phyloP scores from a whole-genome alignment of 306 rosid genomes.

The Cicer judaicum region DNA sequence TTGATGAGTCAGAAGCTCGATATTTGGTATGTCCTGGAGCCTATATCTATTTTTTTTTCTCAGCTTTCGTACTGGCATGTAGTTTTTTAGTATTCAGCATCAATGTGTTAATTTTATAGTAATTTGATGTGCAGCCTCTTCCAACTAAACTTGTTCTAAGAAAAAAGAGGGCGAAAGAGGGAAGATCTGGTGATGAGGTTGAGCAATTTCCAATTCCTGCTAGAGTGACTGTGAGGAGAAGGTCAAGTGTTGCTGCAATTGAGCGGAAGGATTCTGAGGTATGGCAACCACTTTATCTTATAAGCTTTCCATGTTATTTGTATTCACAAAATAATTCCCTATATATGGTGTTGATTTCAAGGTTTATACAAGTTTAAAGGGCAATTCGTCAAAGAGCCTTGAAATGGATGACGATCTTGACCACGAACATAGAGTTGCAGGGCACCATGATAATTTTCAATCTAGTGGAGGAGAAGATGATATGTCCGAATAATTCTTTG shows the following conservation, averaged over 20 bases:
- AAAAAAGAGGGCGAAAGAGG: constrained; percentile 93
- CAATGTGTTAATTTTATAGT: constrained; percentile 37
- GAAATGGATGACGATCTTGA: constrained; percentile 78
- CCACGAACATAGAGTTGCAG: constrained; percentile 58
- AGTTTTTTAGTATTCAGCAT: constrained; percentile 20
- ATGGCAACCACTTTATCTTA: constrained; percentile 41
- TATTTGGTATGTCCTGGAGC: constrained; percentile 67
- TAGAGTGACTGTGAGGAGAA: constrained; percentile 77
- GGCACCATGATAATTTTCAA: constrained; percentile 68
- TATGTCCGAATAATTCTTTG: constrained; percentile 68
- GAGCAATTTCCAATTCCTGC: constrained; percentile 88
- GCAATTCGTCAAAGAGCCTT: constrained; percentile 53
- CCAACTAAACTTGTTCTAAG: constrained; percentile 87
- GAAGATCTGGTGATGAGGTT: constrained; percentile 78
- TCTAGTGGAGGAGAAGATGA: constrained; percentile 90
- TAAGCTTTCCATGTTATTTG: constrained; percentile 12
- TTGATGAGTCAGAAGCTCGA: constrained; percentile 85
- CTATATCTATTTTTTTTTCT: constrained; percentile 19
- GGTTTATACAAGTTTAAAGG: constrained; percentile 68
- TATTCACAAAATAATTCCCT: not conserved
- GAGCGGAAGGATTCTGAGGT: constrained; percentile 87
- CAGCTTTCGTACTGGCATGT: not conserved
- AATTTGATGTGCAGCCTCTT: constrained; percentile 76
- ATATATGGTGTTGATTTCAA: constrained; percentile 47
- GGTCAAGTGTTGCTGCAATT: constrained; percentile 72